Conservation (phyloP, 106 monocot species). For the Xerophyta viscosa region DNA sequence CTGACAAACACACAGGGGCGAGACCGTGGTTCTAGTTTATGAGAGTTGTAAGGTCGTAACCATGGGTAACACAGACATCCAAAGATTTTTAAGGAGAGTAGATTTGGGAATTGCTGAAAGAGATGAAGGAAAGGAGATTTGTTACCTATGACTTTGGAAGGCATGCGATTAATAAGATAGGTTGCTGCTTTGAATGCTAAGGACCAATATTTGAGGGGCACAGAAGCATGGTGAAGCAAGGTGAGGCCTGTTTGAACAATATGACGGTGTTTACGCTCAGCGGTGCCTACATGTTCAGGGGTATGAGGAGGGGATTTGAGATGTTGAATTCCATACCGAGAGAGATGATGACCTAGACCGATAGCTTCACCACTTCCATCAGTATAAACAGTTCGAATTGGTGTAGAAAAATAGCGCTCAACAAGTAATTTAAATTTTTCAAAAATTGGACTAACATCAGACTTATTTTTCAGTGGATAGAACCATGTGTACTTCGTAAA, state of each 20-base stretch:
- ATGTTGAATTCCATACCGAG: conserved; percentile 4
- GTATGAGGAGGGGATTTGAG: conserved; percentile 11
- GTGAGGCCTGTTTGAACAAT: conserved; percentile 9
- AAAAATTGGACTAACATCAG: conserved; percentile 11
- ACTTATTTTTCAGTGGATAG: conserved; percentile 17
- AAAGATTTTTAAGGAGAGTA: conserved; percentile 4
- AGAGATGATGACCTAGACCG: not conserved
- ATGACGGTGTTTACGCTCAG: conserved; percentile 11
- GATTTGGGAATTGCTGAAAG: conserved; percentile 1
- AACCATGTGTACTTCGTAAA: conserved; percentile 17
- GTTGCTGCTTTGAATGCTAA: not conserved
- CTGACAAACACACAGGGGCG: conserved; percentile 6
- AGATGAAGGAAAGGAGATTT: conserved; percentile 1
- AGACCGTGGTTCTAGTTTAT: conserved; percentile 11
- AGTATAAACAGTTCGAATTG: conserved; percentile 5
- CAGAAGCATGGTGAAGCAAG: conserved; percentile 5
- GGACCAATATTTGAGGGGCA: conserved; percentile 7
- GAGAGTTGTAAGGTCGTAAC: conserved; percentile 6
- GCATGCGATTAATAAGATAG: conserved; percentile 15
- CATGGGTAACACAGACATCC: conserved; percentile 19
- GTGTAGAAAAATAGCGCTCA: conserved; percentile 1
- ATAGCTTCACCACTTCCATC: conserved; percentile 10
- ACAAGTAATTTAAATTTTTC: not conserved
- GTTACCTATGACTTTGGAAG: not conserved
- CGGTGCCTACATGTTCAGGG: not conserved